Evolutionary conservation across 2,329 filamentous ascomycete species (phyloP), one percentile per base, ranked within the genome.

Genomic region (Dichotomopilus funicola): DNA sequence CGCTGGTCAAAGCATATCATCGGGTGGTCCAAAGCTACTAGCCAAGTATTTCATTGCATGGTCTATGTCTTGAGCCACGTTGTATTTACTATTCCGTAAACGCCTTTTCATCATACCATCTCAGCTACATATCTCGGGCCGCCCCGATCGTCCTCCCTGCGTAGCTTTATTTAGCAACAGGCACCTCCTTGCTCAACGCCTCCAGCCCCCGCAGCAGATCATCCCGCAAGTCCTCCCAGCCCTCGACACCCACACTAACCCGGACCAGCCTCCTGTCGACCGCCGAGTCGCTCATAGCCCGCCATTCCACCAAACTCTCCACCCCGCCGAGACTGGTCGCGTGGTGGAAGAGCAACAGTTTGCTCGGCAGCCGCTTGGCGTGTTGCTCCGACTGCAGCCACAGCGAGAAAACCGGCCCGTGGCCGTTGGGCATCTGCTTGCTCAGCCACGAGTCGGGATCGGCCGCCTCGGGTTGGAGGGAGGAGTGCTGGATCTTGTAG

Each of bases 271-370:
- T 77, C 66, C 77, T 80, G 67, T 95, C 89, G 41, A 95, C 85
- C 1, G 70, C 76, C 3, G 72, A 65, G 75, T 99, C 94, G 57
- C 85, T 86, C 89, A 99, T 94, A 48, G 87, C 82, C 57, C 94
- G 79, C 94, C 94, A 99, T 79, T 99, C 94, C 64, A 99, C 91
- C 75, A 97, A 72, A 66, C 89, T 94, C 79, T 97, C 94, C 8
- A 97, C 90, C 4, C 94, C 92, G 2, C 94, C 94, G 34, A 97
- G 72, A 70, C 89, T 95, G 2, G 94, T 99, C 5, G 94, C 94
- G 71, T 99, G 94, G 64, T 96, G 89, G 75, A 97, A 97, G 45
- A 96, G 78, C 2, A 77, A 68, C 68, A 97, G 72, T 70, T 88
- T 88, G 66, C 86, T 88, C 3, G 94, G 94, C 60, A 99, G 72